Conservation (phyloP, 495 filamentous ascomycete species). For the Penicillium fimorum region DNA sequence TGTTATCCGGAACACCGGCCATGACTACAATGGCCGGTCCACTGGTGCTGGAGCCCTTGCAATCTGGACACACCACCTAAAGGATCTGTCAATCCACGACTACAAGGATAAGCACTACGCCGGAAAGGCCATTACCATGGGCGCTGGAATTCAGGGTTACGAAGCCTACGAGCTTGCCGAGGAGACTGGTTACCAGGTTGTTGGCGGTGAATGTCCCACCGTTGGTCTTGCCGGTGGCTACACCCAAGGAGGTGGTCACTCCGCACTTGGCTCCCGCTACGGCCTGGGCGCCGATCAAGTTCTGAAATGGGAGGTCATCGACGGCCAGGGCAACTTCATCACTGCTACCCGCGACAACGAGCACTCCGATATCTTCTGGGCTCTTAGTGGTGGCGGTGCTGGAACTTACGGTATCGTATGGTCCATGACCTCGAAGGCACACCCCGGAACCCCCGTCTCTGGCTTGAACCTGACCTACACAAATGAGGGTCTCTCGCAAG, state of each 20-base stretch:
- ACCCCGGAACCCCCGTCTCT: constrained; percentile 38
- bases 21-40: constrained; percentile 55
- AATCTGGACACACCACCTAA: constrained; percentile 59
- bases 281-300: constrained; percentile 65
- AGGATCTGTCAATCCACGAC: constrained; percentile 38
- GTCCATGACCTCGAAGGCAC: constrained; percentile 49
- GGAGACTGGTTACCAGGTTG: constrained; percentile 17
- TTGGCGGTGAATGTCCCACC: constrained; percentile 36
- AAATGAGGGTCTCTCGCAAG: constrained; percentile 26
- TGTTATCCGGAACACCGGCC: constrained; percentile 65
- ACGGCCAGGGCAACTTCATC: constrained; percentile 46
- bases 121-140: constrained; percentile 53
- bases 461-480: constrained; percentile 34
- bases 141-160: constrained; percentile 50
- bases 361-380: constrained; percentile 65
- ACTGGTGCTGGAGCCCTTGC: constrained; percentile 54
- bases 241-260: constrained; percentile 61
- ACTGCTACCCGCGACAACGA: constrained; percentile 51
- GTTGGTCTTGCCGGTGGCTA: constrained; percentile 55
- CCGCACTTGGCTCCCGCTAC: constrained; percentile 47
- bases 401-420: constrained; percentile 64
- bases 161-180: constrained; percentile 49
- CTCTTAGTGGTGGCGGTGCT: constrained; percentile 62
- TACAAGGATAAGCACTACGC: constrained; percentile 40
- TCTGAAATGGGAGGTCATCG: constrained; percentile 61